Percentiles rank a stretch among this genome's conserved stretches.
These are phyloP conservation scores for Ligustrum vulgare DNA, from an alignment of 257 asterid species.

Conservation along the genomic window DNA sequence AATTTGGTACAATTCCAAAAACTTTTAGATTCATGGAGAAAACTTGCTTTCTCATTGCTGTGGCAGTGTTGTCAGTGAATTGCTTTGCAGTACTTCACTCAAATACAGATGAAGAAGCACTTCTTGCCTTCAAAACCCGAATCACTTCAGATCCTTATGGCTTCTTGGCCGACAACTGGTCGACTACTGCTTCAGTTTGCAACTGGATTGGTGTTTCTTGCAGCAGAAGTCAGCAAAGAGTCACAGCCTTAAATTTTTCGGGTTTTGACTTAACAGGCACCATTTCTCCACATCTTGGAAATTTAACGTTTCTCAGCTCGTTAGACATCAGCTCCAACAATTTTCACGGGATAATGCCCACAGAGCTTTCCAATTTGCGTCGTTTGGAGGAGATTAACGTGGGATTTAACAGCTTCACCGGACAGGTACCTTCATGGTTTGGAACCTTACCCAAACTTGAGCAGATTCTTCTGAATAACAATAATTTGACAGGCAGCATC, in stretches of 20 bases:
- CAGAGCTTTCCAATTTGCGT: constrained; percentile 34
- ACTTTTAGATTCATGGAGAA: background rate
- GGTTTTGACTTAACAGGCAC: constrained; percentile 14
- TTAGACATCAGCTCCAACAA: constrained; percentile 26
- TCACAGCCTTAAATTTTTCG: constrained; percentile 33
- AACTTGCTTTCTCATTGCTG: background rate
- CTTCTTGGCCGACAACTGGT: constrained; percentile 29
- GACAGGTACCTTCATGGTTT: constrained; percentile 46
- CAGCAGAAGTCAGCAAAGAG: constrained; percentile 19
- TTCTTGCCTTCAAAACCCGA: constrained; percentile 31
- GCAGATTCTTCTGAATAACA: constrained; percentile 29
- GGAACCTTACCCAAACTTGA: constrained; percentile 35
- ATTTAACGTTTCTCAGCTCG: constrained; percentile 20
- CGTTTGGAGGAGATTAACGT: constrained; percentile 25
- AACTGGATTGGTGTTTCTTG: constrained; percentile 44
- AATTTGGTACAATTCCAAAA: background rate
- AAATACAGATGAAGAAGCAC: constrained; percentile 33
- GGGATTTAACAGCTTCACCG: constrained; percentile 39
- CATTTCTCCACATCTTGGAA: constrained; percentile 27
- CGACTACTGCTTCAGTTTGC: constrained; percentile 21
- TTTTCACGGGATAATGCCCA: constrained; percentile 46
- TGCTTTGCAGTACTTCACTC: background rate
- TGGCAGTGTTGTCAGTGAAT: background rate
- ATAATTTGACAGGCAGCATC: constrained; percentile 43
- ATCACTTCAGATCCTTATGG: constrained; percentile 32